Evolutionary conservation across 495 filamentous ascomycete genomes (phyloP).

Genomic region (Neurospora terricola): DNA sequence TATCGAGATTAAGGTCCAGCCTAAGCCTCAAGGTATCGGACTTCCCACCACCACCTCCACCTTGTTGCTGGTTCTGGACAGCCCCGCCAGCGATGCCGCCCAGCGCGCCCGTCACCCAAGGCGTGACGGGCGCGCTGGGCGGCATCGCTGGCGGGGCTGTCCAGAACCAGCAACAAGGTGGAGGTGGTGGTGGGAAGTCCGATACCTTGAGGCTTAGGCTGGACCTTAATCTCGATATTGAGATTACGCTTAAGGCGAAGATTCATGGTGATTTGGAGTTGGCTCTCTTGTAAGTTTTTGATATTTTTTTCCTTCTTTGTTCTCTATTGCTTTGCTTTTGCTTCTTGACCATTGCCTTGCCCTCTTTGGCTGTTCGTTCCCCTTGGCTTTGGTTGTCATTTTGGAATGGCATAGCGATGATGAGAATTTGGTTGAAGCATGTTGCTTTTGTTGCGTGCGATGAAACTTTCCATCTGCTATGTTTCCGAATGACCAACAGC

Average conservation of each 20-base stretch:
- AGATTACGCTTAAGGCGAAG: constrained; percentile 86
- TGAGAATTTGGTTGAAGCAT: neutral
- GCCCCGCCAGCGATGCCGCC: no score
- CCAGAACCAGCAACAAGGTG: constrained; percentile 26
- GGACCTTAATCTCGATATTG: constrained; percentile 80
- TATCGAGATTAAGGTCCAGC: no score
- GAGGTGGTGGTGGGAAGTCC: constrained; percentile 41
- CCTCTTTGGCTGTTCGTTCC: neutral
- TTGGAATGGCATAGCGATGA: neutral
- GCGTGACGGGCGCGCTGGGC: constrained; percentile 45
- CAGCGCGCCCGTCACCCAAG: no score
- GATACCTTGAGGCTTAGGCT: constrained; percentile 68
- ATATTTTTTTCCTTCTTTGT: constrained; percentile 3
- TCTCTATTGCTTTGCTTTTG: neutral
- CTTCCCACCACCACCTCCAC: no score
- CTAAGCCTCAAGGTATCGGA: no score
- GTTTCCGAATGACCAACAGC: neutral
- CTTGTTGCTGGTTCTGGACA: no score
- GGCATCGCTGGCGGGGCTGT: constrained; percentile 43
- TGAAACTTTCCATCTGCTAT: neutral
- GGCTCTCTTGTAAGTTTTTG: constrained; percentile 61
- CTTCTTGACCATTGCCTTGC: neutral
- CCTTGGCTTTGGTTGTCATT: neutral
- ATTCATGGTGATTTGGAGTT: constrained; percentile 85
- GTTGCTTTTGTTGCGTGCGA: neutral